These are phyloP conservation scores for Physcomitrellopsis africana DNA, from an alignment of 225 moss, liverwort and hornwort genomes.

Conservation along the genomic window DNA sequence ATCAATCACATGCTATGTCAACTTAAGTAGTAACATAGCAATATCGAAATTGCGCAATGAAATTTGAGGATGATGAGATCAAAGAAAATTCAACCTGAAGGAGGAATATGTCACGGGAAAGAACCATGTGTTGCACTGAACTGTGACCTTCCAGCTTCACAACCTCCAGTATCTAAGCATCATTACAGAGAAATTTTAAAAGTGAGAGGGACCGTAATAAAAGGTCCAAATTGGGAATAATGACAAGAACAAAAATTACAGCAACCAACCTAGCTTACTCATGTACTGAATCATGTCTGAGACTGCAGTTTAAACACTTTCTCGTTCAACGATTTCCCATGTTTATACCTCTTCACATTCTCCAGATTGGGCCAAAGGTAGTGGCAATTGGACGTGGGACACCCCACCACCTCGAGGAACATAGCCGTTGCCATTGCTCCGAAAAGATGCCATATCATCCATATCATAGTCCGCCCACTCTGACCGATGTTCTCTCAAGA, in stretches of 20 bases:
- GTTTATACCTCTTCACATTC: constrained; percentile 89
- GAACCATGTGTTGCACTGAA: constrained; percentile 79
- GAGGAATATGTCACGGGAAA: constrained; percentile 83
- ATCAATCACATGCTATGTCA: constrained; percentile 29
- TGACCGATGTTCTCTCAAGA: constrained; percentile 66
- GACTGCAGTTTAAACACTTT: too few species aligned
- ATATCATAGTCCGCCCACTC: constrained; percentile 71
- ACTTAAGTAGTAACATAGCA: neutral
- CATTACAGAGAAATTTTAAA: neutral
- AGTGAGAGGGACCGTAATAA: neutral
- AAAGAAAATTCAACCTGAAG: constrained; percentile 65
- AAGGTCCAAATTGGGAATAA: neutral
- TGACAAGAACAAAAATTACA: neutral
- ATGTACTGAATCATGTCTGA: too few species aligned
- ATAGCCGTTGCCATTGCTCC: constrained; percentile 74
- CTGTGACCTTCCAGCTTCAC: constrained; percentile 94
- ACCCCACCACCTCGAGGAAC: constrained; percentile 68
- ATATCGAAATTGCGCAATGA: neutral
- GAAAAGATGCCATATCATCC: constrained; percentile 84
- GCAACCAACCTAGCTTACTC: too few species aligned
- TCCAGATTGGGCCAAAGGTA: constrained; percentile 82
- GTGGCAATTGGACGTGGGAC: constrained; percentile 79
- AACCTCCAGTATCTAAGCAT: constrained; percentile 82
- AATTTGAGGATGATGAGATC: constrained; percentile 2
- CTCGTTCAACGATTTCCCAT: neutral